Base-by-base conservation (phyloP, 768 basidiomycete genomes). In the Punctularia strigosozonata region DNA sequence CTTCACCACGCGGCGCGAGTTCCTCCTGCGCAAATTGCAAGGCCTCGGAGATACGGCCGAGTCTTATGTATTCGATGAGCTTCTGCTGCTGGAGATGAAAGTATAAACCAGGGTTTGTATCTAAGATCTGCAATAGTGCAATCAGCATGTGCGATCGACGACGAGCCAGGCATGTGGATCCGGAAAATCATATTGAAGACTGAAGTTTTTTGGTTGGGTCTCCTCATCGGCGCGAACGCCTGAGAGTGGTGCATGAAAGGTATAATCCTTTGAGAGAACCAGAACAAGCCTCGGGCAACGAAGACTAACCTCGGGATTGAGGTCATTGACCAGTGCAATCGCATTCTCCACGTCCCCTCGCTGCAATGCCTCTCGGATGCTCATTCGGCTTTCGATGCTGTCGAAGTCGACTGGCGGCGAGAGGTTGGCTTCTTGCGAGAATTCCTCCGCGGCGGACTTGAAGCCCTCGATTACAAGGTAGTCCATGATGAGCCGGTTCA, bases 161-260 rank as follows among this genome's bases (percentile, higher is more conserved):
- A 42, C 40, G 19, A 36, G 55, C 32, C 44, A 41, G 40, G 31
- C 25, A 47, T 41, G 40, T 49, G 42, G 38, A 48, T 54, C 50
- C 49, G 50, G 51, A 47, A 49, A 63, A 71, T 88, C 85, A 90
- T 88, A 82, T 87, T 87, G 81, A 88, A 88, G 83, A 88, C 85
- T 86, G 83, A 85, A 87, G 82, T 80, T 81, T 80, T n/a, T 77
- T 69, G 68, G 74, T 68, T 65, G 50, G 58, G 52, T 77, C 59
- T 92, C 91, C 80, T 86, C 90, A 90, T 64, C 69, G 81, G 75
- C 83, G 75, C 65, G 57, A 40, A 58, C 53, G 78, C 65, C 78
- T 95, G 69, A 75, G 91, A 80, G 89, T 94, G 91, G 92, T 95
- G 91, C 92, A 95, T 95, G 88, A 84, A 81, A 75, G 53, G 50